Conservation (phyloP, 345 rosid species). For the Ceriops tagal region DNA sequence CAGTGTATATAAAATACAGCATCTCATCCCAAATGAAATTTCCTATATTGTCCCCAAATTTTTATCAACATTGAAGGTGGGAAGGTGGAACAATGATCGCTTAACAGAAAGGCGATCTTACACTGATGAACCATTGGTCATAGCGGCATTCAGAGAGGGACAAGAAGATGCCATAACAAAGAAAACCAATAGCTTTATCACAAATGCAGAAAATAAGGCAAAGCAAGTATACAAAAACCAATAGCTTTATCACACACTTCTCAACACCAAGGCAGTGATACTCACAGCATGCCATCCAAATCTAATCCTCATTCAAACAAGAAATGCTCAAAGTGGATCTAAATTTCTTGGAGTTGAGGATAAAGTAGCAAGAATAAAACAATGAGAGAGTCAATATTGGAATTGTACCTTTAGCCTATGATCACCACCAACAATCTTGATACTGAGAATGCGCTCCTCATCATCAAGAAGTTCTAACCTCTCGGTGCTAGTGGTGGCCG, state of each 20-base stretch:
- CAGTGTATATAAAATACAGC: not conserved
- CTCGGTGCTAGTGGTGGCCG: slow-evolving; percentile 82
- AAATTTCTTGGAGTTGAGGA: no score
- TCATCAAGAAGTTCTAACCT: slow-evolving; percentile 73
- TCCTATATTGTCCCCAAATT: not conserved
- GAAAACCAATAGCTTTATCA: no score
- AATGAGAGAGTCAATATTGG: not conserved
- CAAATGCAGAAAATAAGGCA: not conserved
- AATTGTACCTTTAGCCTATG: slow-evolving; percentile 71
- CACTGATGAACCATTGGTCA: not conserved
- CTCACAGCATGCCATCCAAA: no score
- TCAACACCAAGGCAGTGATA: no score
- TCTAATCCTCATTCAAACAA: no score
- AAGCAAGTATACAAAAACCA: no score
- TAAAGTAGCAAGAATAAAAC: not conserved
- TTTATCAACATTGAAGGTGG: not conserved
- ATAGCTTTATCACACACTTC: no score
- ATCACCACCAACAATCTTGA: slow-evolving; percentile 91
- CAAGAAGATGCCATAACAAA: not conserved
- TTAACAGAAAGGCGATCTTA: not conserved
- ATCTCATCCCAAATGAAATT: not conserved
- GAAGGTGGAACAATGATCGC: not conserved
- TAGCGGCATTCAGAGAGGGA: no score
- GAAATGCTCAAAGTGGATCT: no score
- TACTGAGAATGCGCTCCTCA: slow-evolving; percentile 67